A percentile compares a stretch with the other conserved stretches of the same genome.
phyloP scores from a whole-genome alignment of 345 rosid species.

The Bruguiera sexangula region DNA sequence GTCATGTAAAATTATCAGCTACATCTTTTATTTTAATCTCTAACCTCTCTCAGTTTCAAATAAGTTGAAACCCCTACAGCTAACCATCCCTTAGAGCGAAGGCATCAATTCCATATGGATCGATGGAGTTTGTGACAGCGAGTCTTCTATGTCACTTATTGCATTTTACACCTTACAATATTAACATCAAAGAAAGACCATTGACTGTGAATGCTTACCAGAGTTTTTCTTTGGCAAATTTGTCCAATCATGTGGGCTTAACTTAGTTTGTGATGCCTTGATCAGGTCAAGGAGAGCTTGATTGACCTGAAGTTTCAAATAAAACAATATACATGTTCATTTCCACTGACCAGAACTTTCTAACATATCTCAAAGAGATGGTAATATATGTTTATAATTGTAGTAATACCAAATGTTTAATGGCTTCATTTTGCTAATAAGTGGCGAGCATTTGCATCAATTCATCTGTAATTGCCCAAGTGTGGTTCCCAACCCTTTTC shows the following conservation, averaged over 20 bases:
- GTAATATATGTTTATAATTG: background rate
- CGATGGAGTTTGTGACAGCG: background rate
- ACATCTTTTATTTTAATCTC: background rate
- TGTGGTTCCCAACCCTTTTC: too few relatives aligned
- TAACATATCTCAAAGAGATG: background rate
- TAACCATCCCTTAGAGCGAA: background rate
- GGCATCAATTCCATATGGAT: background rate
- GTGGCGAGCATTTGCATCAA: too few relatives aligned
- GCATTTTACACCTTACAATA: too few relatives aligned
- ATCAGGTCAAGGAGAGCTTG: slow-evolving; percentile 71
- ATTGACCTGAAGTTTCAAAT: slow-evolving; percentile 64
- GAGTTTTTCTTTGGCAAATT: slow-evolving; percentile 44
- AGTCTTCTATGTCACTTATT: background rate
- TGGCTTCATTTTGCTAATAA: too few relatives aligned
- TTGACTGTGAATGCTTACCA: slow-evolving; percentile 33
- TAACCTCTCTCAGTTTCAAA: background rate
- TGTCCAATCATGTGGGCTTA: slow-evolving; percentile 66
- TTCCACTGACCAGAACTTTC: background rate
- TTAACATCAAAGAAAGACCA: background rate
- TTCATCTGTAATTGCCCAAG: too few relatives aligned
- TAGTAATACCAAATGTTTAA: background rate
- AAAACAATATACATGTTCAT: slow-evolving; percentile 1
- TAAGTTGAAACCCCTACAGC: background rate
- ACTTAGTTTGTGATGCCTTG: slow-evolving; percentile 53
- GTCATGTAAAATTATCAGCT: background rate